Conservation (phyloP, 495 filamentous ascomycete genomes). For the Neurospora sp. region DNA sequence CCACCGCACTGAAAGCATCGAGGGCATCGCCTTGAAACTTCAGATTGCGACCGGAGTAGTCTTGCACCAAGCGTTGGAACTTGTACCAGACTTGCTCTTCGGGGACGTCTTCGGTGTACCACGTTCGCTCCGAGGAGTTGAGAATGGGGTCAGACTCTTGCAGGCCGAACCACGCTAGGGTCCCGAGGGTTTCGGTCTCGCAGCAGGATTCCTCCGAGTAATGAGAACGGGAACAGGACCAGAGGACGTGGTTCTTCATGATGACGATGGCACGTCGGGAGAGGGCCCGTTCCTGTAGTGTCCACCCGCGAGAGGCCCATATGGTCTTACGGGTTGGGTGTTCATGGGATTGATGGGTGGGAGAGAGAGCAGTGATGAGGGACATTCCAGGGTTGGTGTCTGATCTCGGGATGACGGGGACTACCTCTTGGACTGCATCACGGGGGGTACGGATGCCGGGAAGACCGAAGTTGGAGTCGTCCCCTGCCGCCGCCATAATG, state of each 20-base stretch:
- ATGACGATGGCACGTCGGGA: not conserved
- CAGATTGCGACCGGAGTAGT: not conserved
- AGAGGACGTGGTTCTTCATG: not conserved
- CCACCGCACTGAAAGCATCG: not conserved
- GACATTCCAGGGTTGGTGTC: not conserved
- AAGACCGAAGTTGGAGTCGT: not conserved
- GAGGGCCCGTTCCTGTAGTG: not conserved
- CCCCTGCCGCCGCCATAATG: constrained; percentile 6
- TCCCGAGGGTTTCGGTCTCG: not conserved
- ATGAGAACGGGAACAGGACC: not conserved
- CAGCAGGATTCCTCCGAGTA: not conserved
- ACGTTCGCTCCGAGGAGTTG: not conserved
- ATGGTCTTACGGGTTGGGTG: not conserved
- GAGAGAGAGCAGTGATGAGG: not conserved
- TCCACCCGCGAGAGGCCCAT: not conserved
- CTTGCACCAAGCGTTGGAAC: not conserved
- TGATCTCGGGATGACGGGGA: not conserved
- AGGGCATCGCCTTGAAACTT: not conserved
- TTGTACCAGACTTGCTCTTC: not conserved
- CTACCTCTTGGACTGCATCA: not conserved
- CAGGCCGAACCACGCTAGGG: not conserved
- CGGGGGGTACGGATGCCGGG: not conserved
- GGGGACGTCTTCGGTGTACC: not conserved
- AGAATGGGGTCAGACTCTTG: not conserved
- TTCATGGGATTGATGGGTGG: not conserved